phyloP scores from a whole-genome alignment of 2,329 filamentous ascomycete species.

The Xylariaceae sp. region DNA sequence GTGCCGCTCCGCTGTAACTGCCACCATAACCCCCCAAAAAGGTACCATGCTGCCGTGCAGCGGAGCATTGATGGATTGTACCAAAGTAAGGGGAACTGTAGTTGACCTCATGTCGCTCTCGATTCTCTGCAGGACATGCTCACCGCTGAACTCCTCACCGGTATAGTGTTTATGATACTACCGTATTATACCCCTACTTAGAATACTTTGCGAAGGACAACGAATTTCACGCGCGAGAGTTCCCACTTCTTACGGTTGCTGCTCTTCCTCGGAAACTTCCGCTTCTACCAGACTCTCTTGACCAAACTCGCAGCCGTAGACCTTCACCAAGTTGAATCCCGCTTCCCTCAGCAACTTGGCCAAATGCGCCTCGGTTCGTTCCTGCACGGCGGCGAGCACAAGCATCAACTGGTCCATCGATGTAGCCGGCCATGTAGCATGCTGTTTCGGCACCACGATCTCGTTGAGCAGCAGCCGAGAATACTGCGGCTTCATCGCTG shows the following conservation, averaged over 20 bases:
- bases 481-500: conserved; percentile 30
- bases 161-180: too few relatives aligned
- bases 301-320: conserved; percentile 22
- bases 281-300: conserved; percentile 27
- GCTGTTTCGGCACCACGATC: conserved; percentile 32
- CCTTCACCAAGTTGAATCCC: conserved; percentile 18
- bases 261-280: conserved; percentile 8
- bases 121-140: too few relatives aligned
- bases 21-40: too few relatives aligned
- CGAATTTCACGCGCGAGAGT: too few relatives aligned
- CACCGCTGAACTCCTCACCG: too few relatives aligned
- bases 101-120: too few relatives aligned
- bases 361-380: conserved; percentile 24
- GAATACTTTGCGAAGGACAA: too few relatives aligned
- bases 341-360: conserved; percentile 16
- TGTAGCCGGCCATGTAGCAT: conserved; percentile 22
- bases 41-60: too few relatives aligned
- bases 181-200: too few relatives aligned
- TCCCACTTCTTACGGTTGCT: neutral
- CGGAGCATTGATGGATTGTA: too few relatives aligned
- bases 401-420: conserved; percentile 28
- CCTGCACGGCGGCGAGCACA: conserved; percentile 19
- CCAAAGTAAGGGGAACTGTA: too few relatives aligned
- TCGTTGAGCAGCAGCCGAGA: conserved; percentile 40
- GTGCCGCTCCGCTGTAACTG: too few relatives aligned